Evolutionary conservation across 2,329 filamentous ascomycete species (phyloP).

Genomic region (Penicillium sp.): DNA sequence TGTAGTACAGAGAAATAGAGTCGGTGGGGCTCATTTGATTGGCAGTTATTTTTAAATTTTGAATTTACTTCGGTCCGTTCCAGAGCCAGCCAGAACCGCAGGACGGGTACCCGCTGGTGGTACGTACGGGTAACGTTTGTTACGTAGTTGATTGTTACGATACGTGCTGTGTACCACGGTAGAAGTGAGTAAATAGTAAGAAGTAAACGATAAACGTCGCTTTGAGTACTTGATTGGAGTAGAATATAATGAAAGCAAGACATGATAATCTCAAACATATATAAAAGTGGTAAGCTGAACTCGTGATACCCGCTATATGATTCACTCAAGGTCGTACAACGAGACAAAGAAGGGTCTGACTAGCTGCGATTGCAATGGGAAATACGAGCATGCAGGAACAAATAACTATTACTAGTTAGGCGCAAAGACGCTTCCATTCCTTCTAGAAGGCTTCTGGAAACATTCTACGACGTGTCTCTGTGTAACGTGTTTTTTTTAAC

Average conservation of each 20-base stretch:
- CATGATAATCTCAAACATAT: background rate
- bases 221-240: background rate
- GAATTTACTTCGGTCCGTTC: slow-evolving; percentile 1
- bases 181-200: background rate
- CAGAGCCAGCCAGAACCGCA: background rate
- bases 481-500: background rate
- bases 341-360: background rate
- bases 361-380: background rate
- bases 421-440: too few species aligned
- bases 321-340: too few species aligned
- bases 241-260: background rate
- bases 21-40: background rate
- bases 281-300: background rate
- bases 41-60: background rate
- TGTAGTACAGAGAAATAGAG: background rate
- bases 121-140: background rate
- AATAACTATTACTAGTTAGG: too few species aligned
- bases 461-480: background rate
- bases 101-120: background rate
- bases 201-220: background rate
- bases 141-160: background rate
- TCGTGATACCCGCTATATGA: background rate
- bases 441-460: background rate
- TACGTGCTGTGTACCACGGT: background rate
- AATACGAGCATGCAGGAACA: background rate